These are phyloP conservation scores for Beta macrorhiza DNA, from an alignment of 179 eudicot species.

Conservation along the genomic window DNA sequence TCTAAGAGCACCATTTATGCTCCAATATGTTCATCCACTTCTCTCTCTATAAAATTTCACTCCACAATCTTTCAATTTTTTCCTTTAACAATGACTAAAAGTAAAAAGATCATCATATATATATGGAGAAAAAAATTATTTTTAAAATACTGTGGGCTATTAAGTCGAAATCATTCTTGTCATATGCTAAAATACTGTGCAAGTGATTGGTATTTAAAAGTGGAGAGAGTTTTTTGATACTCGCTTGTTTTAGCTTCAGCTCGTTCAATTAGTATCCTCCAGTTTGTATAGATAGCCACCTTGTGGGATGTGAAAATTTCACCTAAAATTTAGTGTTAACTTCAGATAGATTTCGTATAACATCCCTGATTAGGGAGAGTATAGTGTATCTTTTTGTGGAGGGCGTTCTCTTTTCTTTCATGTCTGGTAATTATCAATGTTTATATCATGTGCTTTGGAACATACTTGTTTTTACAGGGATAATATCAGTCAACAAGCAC, in stretches of 20 bases:
- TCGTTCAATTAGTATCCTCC: not conserved
- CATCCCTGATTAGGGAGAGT: not conserved
- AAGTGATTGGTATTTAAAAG: not conserved
- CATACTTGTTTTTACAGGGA: not conserved
- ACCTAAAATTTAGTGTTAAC: not conserved
- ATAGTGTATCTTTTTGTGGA: not conserved
- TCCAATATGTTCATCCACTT: too few species aligned
- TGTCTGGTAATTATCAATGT: not conserved
- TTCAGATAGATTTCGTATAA: not conserved
- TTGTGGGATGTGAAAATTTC: not conserved
- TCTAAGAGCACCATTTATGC: too few species aligned
- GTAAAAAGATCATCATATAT: too few species aligned
- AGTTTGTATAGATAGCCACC: not conserved
- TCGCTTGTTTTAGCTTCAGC: not conserved
- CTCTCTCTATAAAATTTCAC: too few species aligned
- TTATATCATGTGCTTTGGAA: not conserved
- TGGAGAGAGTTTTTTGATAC: not conserved
- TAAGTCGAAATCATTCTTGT: not conserved
- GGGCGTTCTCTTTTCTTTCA: not conserved
- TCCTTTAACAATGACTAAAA: too few species aligned
- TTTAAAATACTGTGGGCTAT: not conserved
- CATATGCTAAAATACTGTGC: not conserved
- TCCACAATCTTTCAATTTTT: too few species aligned
- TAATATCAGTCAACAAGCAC: constrained; percentile 6
- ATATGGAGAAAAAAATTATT: too few species aligned